These are phyloP conservation scores for Funneliformis mosseae DNA, from an alignment of 192 early-diverging fungal species.

Conservation along the genomic window DNA sequence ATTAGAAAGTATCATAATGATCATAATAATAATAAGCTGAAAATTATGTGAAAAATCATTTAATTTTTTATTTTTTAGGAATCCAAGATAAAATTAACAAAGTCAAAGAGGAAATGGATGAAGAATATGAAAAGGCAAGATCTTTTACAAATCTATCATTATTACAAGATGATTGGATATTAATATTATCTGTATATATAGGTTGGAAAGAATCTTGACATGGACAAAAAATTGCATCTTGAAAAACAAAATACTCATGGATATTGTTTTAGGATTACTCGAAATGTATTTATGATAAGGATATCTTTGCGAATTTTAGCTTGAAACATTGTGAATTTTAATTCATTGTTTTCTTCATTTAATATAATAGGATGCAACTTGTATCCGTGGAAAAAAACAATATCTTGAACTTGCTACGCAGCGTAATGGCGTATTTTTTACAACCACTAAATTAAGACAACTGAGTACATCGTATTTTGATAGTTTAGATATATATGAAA, in stretches of 20 bases:
- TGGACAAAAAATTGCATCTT: conserved; percentile 90
- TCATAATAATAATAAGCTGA: too few species aligned
- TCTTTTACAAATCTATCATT: not conserved
- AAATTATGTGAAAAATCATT: too few species aligned
- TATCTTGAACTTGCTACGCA: conserved; percentile 88
- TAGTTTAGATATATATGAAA: conserved; percentile 66
- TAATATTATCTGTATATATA: conserved; percentile 18
- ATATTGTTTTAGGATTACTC: conserved; percentile 80
- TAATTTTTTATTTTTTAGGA: conserved; percentile 37
- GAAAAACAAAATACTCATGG: conserved; percentile 84
- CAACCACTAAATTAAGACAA: conserved; percentile 69
- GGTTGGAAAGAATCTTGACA: conserved; percentile 62
- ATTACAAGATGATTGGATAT: not conserved
- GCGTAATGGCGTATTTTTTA: conserved; percentile 88
- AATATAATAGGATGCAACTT: conserved; percentile 57
- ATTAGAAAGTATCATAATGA: too few species aligned
- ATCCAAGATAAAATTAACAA: conserved; percentile 55
- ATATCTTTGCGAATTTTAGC: not conserved
- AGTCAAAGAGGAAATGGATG: conserved; percentile 55
- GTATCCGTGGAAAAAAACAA: conserved; percentile 66
- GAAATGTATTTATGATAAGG: conserved; percentile 47
- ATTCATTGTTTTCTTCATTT: not conserved
- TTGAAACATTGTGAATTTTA: not conserved
- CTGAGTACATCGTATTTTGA: conserved; percentile 50
- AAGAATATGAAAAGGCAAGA: conserved; percentile 60